A percentile compares a stretch with the other conserved stretches of the same genome.
These are phyloP conservation scores for Pholiota molesta DNA, from an alignment of 768 basidiomycete genomes.

Conservation along the genomic window DNA sequence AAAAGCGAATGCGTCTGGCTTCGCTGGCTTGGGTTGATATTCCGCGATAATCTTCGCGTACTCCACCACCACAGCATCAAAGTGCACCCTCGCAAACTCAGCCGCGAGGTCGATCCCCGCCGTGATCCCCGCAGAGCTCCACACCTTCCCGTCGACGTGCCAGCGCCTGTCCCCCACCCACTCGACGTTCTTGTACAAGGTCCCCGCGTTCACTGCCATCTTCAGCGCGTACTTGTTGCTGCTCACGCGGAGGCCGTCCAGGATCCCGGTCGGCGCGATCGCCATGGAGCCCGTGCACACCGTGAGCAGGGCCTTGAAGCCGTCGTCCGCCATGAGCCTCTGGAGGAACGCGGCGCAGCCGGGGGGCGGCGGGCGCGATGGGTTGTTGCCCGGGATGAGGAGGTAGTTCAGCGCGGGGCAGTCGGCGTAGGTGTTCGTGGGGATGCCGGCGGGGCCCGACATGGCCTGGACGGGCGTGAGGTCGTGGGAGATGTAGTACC, in stretches of 20 bases:
- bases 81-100: conserved; percentile 25
- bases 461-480: conserved; percentile 19
- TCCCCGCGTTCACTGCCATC: conserved; percentile 7
- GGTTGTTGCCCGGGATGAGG: conserved; percentile 26
- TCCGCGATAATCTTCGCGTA: conserved; percentile 17
- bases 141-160: conserved; percentile 29
- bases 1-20: conserved; percentile 25
- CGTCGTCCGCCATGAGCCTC: conserved; percentile 14
- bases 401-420: conserved; percentile 29
- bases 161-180: conserved; percentile 30
- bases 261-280: conserved; percentile 24
- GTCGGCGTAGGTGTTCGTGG: conserved; percentile 22
- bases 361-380: conserved; percentile 8
- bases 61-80: conserved; percentile 23
- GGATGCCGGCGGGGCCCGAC: conserved; percentile 21
- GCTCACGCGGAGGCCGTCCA: conserved; percentile 25
- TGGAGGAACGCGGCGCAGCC: conserved; percentile 21
- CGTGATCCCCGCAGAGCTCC: conserved; percentile 30
- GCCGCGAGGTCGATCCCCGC: conserved; percentile 30
- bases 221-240: conserved; percentile 24
- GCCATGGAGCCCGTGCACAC: conserved; percentile 26
- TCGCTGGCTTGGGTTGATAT: conserved; percentile 23
- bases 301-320: conserved; percentile 21
- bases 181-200: conserved; percentile 25
- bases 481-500: conserved; percentile 26